These are phyloP conservation scores for Waitea zeae DNA, from an alignment of 1,284 basidiomycete genomes.

Conservation along the genomic window DNA sequence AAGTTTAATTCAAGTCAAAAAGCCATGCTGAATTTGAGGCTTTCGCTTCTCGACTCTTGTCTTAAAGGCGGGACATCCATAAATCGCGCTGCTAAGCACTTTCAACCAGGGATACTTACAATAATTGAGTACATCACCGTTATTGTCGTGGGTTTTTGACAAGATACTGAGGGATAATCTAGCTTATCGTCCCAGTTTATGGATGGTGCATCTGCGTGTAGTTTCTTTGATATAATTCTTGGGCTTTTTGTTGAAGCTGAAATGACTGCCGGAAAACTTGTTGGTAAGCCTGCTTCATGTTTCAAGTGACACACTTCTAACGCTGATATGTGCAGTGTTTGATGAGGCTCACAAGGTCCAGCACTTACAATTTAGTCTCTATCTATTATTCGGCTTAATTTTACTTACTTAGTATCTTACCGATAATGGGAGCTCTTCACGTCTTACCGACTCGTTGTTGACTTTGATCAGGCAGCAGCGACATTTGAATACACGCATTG, in stretches of 20 bases:
- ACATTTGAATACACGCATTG: constrained; percentile 51
- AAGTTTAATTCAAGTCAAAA: background rate
- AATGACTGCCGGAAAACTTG: constrained; percentile 45
- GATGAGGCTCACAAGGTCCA: constrained; percentile 61
- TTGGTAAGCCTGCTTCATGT: constrained; percentile 11
- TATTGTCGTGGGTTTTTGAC: too few species aligned
- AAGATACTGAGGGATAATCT: too few species aligned
- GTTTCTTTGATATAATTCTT: constrained; percentile 49
- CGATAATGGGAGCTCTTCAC: constrained; percentile 21
- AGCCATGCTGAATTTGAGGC: background rate
- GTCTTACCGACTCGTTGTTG: constrained; percentile 41
- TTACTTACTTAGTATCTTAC: constrained; percentile 34
- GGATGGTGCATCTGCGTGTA: constrained; percentile 45
- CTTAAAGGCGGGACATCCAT: background rate
- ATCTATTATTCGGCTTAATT: background rate
- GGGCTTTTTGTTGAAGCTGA: constrained; percentile 47
- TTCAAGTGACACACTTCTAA: background rate
- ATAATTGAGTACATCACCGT: background rate
- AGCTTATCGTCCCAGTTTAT: constrained; percentile 52
- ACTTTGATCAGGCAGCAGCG: constrained; percentile 51
- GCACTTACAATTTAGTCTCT: background rate
- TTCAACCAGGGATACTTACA: background rate
- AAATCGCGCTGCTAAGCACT: background rate
- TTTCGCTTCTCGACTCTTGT: background rate
- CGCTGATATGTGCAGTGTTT: constrained; percentile 20